phyloP scores from a whole-genome alignment of 116 monocot species.

The Dioscorea cayenensis region DNA sequence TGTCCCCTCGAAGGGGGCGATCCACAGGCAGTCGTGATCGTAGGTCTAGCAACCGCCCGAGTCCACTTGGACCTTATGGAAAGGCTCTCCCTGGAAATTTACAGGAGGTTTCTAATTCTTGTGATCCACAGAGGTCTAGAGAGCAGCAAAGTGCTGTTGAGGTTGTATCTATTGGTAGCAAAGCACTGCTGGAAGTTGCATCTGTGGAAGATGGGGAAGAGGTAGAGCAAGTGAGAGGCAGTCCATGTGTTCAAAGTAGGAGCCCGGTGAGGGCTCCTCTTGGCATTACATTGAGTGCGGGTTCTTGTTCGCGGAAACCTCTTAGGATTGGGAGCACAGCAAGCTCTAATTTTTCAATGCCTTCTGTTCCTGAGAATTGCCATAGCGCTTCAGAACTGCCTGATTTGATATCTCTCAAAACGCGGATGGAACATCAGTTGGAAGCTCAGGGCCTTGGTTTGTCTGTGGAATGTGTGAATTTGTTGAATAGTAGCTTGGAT shows the following conservation, averaged over 20 bases:
- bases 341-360: slow-evolving; percentile 11
- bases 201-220: slow-evolving; percentile 98
- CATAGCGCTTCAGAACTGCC: slow-evolving; percentile 34
- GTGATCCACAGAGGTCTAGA: slow-evolving; percentile 38
- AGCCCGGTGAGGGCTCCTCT: slow-evolving; percentile 79
- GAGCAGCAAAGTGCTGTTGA: slow-evolving; percentile 45
- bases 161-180: slow-evolving; percentile 69
- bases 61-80: slow-evolving; percentile 55
- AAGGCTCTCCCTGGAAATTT: slow-evolving; percentile 31
- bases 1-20: slow-evolving; percentile 40
- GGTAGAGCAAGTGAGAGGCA: slow-evolving; percentile 79
- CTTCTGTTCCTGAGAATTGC: slow-evolving; percentile 19
- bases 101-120: slow-evolving; percentile 50
- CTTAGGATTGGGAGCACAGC: slow-evolving; percentile 3
- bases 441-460: slow-evolving; percentile 38
- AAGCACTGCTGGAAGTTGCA: slow-evolving; percentile 53
- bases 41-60: slow-evolving; percentile 43
- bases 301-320: slow-evolving; percentile 17
- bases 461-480: slow-evolving; percentile 46
- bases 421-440: slow-evolving; percentile 43
- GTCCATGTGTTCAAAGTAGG: slow-evolving; percentile 83
- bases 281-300: slow-evolving; percentile 32
- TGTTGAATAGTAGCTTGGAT: slow-evolving; percentile 65
- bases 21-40: slow-evolving; percentile 40
- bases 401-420: slow-evolving; percentile 36